phyloP scores from a whole-genome alignment of 768 basidiomycete genomes.

The Tulasnella sp. region DNA sequence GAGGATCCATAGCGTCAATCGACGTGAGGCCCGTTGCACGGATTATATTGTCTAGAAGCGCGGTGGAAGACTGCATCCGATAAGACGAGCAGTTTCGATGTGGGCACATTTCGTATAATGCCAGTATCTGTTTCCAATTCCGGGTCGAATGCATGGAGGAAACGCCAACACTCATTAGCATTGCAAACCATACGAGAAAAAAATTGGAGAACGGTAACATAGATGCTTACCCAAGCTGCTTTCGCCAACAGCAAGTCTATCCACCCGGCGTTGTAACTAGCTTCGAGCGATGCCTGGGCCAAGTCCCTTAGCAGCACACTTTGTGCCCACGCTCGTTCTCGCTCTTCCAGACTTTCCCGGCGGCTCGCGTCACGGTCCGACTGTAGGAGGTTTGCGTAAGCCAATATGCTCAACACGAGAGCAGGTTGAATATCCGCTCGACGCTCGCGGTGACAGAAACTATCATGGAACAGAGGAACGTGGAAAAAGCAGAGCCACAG shows the following conservation, averaged over 20 bases:
- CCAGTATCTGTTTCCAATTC: not conserved
- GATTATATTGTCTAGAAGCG: slow-evolving; percentile 12
- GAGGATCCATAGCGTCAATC: slow-evolving; percentile 13
- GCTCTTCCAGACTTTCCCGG: slow-evolving; percentile 9
- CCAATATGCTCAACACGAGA: slow-evolving; percentile 13
- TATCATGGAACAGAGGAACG: slow-evolving; percentile 13
- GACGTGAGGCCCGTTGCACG: slow-evolving; percentile 6
- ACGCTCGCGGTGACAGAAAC: slow-evolving; percentile 10
- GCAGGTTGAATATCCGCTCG: slow-evolving; percentile 12
- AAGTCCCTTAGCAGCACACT: slow-evolving; percentile 10
- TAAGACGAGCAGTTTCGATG: slow-evolving; percentile 4
- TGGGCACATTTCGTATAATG: slow-evolving; percentile 14
- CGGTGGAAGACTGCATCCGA: not conserved
- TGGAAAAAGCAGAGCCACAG: slow-evolving; percentile 16
- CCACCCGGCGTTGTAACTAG: slow-evolving; percentile 15
- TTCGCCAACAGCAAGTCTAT: slow-evolving; percentile 12
- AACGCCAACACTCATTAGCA: no score
- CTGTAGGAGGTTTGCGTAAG: slow-evolving; percentile 11
- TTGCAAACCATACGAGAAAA: no score
- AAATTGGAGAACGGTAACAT: not conserved
- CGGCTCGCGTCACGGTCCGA: slow-evolving; percentile 8
- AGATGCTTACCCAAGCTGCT: slow-evolving; percentile 15
- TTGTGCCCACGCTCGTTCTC: not conserved
- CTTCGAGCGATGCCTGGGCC: slow-evolving; percentile 14
- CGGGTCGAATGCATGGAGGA: no score